Conservation (phyloP, 1,284 basidiomycete species). For the Leccinum solheimii region DNA sequence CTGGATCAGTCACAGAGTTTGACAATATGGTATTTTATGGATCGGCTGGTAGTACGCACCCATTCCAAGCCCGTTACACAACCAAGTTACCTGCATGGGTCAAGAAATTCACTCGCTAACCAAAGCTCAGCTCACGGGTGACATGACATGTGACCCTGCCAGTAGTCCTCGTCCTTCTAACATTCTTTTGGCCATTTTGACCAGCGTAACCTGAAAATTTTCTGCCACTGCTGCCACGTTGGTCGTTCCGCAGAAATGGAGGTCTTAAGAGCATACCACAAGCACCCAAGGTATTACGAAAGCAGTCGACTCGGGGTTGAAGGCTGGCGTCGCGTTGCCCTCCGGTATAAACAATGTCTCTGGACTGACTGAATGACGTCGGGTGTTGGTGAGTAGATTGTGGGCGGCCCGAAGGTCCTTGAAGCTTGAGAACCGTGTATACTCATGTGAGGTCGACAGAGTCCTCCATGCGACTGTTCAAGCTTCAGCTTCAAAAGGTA, state of each 20-base stretch:
- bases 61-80: constrained; percentile 11
- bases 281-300: constrained; percentile 22
- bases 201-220: constrained; percentile 15
- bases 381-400: constrained; percentile 22
- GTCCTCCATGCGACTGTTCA: neutral
- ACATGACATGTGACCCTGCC: constrained; percentile 12
- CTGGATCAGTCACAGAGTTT: constrained; percentile 10
- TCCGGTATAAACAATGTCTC: constrained; percentile 16
- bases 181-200: neutral
- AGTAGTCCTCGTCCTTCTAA: neutral
- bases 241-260: constrained; percentile 29
- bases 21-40: constrained; percentile 21
- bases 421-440: neutral
- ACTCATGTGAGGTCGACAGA: neutral
- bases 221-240: constrained; percentile 22
- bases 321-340: constrained; percentile 31
- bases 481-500: neutral
- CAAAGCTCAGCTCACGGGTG: constrained; percentile 19
- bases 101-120: constrained; percentile 27
- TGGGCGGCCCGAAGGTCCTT: neutral
- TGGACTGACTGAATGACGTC: neutral
- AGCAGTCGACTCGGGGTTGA: constrained; percentile 17
- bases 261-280: constrained; percentile 14
- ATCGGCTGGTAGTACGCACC: constrained; percentile 12
- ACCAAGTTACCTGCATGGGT: constrained; percentile 5